Base-by-base conservation (phyloP, 1,139 yeast genomes). In the Scheffersomyces illinoinensis region DNA sequence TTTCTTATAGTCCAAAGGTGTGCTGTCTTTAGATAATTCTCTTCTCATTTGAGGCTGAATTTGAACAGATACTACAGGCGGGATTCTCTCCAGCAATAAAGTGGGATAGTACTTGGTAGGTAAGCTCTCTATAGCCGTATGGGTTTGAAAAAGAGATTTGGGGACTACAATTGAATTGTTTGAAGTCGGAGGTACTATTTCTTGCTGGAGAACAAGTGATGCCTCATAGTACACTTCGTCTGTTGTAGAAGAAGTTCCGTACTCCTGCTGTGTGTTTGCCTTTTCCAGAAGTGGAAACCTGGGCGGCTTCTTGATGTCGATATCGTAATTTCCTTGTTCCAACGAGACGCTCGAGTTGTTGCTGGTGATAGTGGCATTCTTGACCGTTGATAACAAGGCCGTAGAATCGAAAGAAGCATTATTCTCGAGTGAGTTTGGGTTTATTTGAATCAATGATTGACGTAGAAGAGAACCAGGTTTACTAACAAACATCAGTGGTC, bases 381-480 rank as follows among this genome's bases (percentile, higher is more conserved):
- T 33, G 17, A 33, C 43, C 2, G 43, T 12, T 33, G 14, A 12
- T 33, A 33, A 33, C 14, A 33, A 33, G 12, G 4, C 43, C 43
- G 43, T 3, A 10, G 43, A 10, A 12, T 33, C 43, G 17, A 33
- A 33, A 8, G 43, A 33, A 33, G 43, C 43, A 33, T 33, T 48
- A 48, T 48, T 48, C n/a, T 48, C 51, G 10, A 48, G 26, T 8
- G 51, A 48, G 21, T 48, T 21, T 6, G 51, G 51, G 8, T 48
- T 48, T 26, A 48, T 21, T n/a, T 43, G 50, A 20, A n/a, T 47
- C 19, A 47, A 47, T 4, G 52, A 60, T 54, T 50, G 53, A 54
- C 18, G 57, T 58, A 33, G 50, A 33, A 58, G 43, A 26, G 24
- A 39, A 49, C 51, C 52, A 17, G 73, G 71, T 19, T 66, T 57